Percentiles rank a stretch among this genome's conserved stretches.
Conservation (phyloP, 768 basidiomycete species). For the Xerocomellus intermedius region DNA sequence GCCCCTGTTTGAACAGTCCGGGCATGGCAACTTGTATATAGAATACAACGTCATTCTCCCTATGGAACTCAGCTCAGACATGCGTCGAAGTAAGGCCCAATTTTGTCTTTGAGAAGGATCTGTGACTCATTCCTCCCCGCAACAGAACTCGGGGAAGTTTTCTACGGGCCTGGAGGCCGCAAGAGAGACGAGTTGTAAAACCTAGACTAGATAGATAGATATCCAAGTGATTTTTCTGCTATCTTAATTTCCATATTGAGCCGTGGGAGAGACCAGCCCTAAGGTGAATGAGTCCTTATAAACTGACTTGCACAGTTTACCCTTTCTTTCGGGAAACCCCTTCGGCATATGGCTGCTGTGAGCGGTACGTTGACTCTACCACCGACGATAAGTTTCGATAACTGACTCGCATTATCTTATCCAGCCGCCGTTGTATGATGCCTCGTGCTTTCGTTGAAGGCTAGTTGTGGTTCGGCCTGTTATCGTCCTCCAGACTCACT, state of each 20-base stretch:
- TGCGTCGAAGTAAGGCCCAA: constrained; percentile 67
- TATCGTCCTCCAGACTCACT: background rate
- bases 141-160: constrained; percentile 57
- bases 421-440: constrained; percentile 22
- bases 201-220: constrained; percentile 10
- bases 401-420: constrained; percentile 2
- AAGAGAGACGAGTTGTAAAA: constrained; percentile 42
- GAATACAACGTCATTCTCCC: constrained; percentile 95
- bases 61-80: constrained; percentile 60
- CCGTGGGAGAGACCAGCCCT: constrained; percentile 33
- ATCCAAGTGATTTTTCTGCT: background rate
- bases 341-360: constrained; percentile 23
- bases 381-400: background rate
- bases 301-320: background rate
- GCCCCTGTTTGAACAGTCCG: constrained; percentile 60
- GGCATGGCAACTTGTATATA: constrained; percentile 81
- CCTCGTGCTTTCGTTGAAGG: constrained; percentile 8
- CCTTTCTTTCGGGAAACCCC: constrained; percentile 31
- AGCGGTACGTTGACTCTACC: constrained; percentile 4
- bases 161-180: constrained; percentile 38
- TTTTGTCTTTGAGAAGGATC: background rate
- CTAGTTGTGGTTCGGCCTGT: background rate
- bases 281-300: constrained; percentile 16
- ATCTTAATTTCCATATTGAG: constrained; percentile 5
- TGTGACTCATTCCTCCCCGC: constrained; percentile 11